Evolutionary conservation across 2,329 filamentous ascomycete species (phyloP), one percentile per base, ranked within the genome.

Genomic region (Penicillium decumbens): DNA sequence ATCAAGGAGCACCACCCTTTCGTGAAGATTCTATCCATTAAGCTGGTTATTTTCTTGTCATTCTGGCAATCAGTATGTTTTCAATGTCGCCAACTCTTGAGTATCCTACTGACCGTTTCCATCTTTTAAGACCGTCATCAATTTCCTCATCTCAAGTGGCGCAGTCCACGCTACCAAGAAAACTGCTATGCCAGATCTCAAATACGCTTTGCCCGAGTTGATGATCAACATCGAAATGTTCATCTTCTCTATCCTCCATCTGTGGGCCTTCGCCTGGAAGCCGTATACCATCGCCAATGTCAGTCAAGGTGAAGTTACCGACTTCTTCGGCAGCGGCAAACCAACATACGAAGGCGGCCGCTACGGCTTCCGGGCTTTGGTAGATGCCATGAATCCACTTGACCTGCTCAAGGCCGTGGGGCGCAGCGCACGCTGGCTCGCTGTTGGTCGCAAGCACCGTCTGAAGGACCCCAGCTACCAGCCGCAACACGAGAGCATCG

Each of bases 41-140:
- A 95, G 71, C 78, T 95, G 25, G 89, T 95, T 64, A 89, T 95
- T 63, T 95, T 95, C 75, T 79, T 95, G 58, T 90, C 85, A 30
- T 95, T 95, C 70, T 95, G 89, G 89, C 89, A 95, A 65, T 76
- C 74, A 28, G 75, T 78, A 61, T 57, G 72, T 58, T 41, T 4
- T 23, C 7, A n/a, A 25, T 29, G 30, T 40, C 27, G 44, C 30
- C 33, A 7, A 6, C 2, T 7, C 25, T 38, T 15, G 28, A 32
- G 32, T 13, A n/a, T 7, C 30, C 18, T 39, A 8, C 13, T 38
- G 13, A 33, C 15, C 23, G n/a, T 2, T 23, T 25, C 45, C 10
- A 6, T 43, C 43, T 15, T 18, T 39, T 12, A 49, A 76, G 69
- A 77, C 79, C 60, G 58, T 82, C 44, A 83, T 87, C 56, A 82